Evolutionary conservation across 1,139 yeast genomes (phyloP), one percentile per base, ranked within the genome.

Genomic region (Debaryomycetaceae sp.): DNA sequence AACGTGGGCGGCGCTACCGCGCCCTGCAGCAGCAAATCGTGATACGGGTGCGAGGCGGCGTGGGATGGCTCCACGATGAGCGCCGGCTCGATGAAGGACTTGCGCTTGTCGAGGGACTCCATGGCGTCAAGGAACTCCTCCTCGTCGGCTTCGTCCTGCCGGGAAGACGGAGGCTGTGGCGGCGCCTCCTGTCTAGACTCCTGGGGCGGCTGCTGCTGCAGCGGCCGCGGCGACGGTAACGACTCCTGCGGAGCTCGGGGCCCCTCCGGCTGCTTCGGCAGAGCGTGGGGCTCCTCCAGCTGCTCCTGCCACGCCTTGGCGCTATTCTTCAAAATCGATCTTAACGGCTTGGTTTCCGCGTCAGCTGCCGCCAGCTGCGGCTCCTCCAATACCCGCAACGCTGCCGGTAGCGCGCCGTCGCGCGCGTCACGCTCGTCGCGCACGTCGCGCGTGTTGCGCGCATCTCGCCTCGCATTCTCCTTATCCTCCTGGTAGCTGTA

Each of bases 311-410:
- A 15, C 4, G 18, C 25, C 13, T 28, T 32, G 19, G 32, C 29
- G n/a, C 25, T 41, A 32, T 56, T 46, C 32, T 62, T 64, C 41
- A 63, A 51, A 25, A 63, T 63, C 9, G 68, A 61, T 30, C 61
- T 49, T 27, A 62, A 47, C 1, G 67, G 65, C 34, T 50, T 56
- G 16, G 31, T 17, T 4, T 8, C 21, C 11, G 28, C 10, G 17
- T 24, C 27, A 10, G 12, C 6, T 6, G 5, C 8, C 13, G 12
- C 16, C 12, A 26, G 8, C 13, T 21, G 29, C 6, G 5, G 29
- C 27, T 10, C 10, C 21, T 10, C 10, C 21, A 19, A 10, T 10
- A 19, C 21, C 21, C 21, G 21, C 10, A 23, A 11, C 15, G 18
- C 28, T 16, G 15, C 28, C 6, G 26, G 16, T 5, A 8, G 16